Base-by-base conservation (phyloP, 352 stramenopile species). In the Aphanomyces euteiches region DNA sequence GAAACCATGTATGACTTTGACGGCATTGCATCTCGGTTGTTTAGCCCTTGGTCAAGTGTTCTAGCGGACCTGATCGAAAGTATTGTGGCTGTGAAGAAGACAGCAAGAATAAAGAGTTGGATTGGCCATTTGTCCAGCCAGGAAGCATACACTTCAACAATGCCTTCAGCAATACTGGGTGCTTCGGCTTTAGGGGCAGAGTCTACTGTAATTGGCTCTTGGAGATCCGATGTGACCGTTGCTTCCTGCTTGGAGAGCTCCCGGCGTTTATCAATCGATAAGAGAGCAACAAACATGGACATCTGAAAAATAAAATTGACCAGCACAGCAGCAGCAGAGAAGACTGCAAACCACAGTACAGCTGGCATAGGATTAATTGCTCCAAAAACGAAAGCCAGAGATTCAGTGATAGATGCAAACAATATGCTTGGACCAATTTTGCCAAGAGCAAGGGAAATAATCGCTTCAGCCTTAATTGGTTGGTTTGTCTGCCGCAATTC, bases 251-350 rank as follows among this genome's bases (percentile, higher is more conserved):
- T 17, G 7, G 60, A 37, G 5, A 90, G 56, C 57, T 90, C 83
- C 34, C 82, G 82, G 56, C 82, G 85, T 73, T 90, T 90, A 68
- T 91, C 83, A 5, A 92, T 72, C 28, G 75, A 78, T 10, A 92
- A 66, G 39, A 90, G 80, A 5, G 80, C 70, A 8, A 90, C 50
- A 39, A 91, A 80, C 56, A 91, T 70, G 53, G 85, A 90, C 77
- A 90, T 83, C 67, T 90, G 82, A 34, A 92, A 21, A 41, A 72
- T 37, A 53, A 88, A 81, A 50, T 85, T 90, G 43, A 89, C 57
- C 2, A 74, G 66, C 13, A 90, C 78, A 0, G 77, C 81, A 3
- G 78, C 57, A 1, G 77, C 73, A 12, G 85, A 68, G 47, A 84
- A 86, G 5, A 76, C 79, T 8, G 83, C 83, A n/a, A 92, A 78